Evolutionary conservation across 192 early-diverging fungal species (phyloP).

Genomic region (Backusella tuberculispora): DNA sequence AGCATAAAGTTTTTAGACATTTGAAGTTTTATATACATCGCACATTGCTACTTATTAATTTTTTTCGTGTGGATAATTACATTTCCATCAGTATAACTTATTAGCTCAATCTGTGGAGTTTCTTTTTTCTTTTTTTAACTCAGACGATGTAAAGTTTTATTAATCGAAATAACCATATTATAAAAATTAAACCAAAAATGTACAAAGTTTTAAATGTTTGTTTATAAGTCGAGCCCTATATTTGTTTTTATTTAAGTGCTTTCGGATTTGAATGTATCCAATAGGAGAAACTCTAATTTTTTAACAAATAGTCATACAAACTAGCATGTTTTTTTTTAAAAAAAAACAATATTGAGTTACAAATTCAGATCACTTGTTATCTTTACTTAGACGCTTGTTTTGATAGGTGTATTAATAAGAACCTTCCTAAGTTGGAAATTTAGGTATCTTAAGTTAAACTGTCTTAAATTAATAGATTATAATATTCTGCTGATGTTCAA

Average conservation of each 20-base stretch:
- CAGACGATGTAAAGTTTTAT: not conserved
- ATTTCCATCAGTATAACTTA: not conserved
- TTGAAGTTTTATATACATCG: no score
- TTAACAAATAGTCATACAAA: not conserved
- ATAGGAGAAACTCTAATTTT: not conserved
- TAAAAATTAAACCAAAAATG: conserved; percentile 12
- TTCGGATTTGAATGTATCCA: not conserved
- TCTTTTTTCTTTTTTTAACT: not conserved
- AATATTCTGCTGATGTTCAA: no score
- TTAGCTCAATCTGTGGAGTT: not conserved
- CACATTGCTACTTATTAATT: no score
- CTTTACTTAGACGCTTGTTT: no score
- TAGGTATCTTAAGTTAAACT: no score
- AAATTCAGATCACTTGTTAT: no score
- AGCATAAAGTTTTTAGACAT: not conserved
- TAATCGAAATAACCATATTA: not conserved
- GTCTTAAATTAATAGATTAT: no score
- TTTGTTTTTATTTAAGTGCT: not conserved
- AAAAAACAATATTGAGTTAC: no score
- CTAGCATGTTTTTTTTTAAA: no score
- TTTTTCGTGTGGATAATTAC: no score
- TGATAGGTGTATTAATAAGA: no score
- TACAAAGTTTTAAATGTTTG: not conserved
- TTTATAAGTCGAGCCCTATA: not conserved
- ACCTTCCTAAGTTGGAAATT: no score